Evolutionary conservation across 495 filamentous ascomycete species (phyloP).

Genomic region (Tuber melanosporum): DNA sequence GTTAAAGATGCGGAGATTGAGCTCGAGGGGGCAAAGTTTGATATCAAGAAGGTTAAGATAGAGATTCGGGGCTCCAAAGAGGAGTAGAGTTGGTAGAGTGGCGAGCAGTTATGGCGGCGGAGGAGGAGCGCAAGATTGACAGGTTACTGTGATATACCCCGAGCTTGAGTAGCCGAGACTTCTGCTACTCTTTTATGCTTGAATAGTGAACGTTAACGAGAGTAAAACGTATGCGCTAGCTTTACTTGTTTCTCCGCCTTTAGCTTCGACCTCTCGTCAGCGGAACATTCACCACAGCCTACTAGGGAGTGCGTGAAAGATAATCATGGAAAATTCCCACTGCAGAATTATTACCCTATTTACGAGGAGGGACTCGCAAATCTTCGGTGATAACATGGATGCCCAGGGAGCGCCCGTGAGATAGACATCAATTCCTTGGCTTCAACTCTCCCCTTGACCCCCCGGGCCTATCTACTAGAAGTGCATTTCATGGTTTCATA

Average conservation of each 20-base stretch:
- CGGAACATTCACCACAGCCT: neutral
- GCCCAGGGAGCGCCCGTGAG: neutral
- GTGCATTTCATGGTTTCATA: neutral
- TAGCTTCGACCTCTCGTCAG: neutral
- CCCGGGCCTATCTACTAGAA: neutral
- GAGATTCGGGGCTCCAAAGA: slow-evolving; percentile 21
- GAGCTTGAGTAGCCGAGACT: neutral
- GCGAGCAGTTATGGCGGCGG: neutral
- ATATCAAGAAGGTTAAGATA: slow-evolving; percentile 26
- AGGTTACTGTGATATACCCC: neutral
- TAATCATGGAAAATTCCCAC: neutral
- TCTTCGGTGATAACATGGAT: neutral
- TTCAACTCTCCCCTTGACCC: neutral
- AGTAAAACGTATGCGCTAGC: neutral
- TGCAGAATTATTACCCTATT: neutral
- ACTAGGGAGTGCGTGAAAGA: neutral
- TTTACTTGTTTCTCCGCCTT: neutral
- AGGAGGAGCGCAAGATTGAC: neutral
- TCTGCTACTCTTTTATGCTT: neutral
- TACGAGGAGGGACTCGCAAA: neutral
- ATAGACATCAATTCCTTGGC: neutral
- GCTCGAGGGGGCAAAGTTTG: slow-evolving; percentile 24
- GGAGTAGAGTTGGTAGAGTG: neutral
- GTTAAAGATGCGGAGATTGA: slow-evolving; percentile 26
- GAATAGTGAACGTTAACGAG: neutral